phyloP scores from a whole-genome alignment of 768 basidiomycete genomes.

The Lentinula raphanica region DNA sequence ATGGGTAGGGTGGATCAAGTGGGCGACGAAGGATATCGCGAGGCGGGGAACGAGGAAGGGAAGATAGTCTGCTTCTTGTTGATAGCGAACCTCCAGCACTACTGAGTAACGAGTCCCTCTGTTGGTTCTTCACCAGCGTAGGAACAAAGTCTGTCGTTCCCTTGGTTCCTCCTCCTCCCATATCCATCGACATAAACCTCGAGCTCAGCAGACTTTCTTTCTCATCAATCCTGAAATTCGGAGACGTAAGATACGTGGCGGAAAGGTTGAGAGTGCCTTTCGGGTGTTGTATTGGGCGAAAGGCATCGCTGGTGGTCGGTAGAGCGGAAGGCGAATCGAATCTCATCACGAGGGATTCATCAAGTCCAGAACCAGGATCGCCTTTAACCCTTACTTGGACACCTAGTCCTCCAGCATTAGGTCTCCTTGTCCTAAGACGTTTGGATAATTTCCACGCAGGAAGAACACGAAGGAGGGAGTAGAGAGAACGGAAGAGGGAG shows the following conservation, averaged over 20 bases:
- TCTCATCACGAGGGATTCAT: conserved; percentile 15
- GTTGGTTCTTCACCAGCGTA: conserved; percentile 61
- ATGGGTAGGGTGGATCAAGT: conserved; percentile 7
- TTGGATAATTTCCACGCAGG: conserved; percentile 74
- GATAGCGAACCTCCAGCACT: conserved; percentile 10
- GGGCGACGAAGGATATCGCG: conserved; percentile 1
- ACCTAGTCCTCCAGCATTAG: conserved; percentile 33
- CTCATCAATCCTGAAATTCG: conserved; percentile 71
- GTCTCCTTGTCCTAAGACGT: conserved; percentile 44
- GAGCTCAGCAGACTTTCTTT: conserved; percentile 73
- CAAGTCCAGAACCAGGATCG: conserved; percentile 14
- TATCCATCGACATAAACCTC: conserved; percentile 64
- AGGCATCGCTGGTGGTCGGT: conserved; percentile 47
- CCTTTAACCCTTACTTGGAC: conserved; percentile 44
- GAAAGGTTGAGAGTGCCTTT: conserved; percentile 58
- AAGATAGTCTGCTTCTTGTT: conserved; percentile 12
- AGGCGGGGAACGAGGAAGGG: conserved; percentile 1
- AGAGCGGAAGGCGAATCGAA: conserved; percentile 27
- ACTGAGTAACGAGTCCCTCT: conserved; percentile 47
- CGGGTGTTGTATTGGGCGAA: conserved; percentile 66
- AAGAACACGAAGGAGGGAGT: conserved; percentile 64
- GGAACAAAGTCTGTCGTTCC: conserved; percentile 54
- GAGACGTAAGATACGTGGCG: conserved; percentile 58
- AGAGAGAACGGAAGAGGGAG: conserved; percentile 73
- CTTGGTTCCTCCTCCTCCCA: conserved; percentile 3